Conservation (phyloP, 163 green algal species). For the Chlorella variabilis region DNA sequence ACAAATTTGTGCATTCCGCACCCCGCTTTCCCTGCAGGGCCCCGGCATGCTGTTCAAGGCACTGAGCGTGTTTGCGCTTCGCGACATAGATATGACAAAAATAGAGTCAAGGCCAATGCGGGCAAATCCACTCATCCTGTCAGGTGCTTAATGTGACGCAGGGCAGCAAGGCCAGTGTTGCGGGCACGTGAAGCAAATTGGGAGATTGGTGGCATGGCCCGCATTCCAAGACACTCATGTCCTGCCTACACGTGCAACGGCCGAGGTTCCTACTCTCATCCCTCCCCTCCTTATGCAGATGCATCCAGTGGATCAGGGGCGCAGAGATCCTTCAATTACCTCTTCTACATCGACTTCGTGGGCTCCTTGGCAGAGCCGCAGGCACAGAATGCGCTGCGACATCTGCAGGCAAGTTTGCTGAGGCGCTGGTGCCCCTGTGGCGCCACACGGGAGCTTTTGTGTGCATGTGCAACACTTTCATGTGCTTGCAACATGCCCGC, state of each 20-base stretch:
- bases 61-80: conserved; percentile 94
- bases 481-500: no score
- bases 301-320: conserved; percentile 3
- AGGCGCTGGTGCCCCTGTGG: no score
- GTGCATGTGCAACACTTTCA: no score
- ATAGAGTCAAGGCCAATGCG: conserved; percentile 95
- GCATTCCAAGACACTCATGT: no score
- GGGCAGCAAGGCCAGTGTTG: not conserved
- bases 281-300: not conserved
- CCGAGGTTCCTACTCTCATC: no score
- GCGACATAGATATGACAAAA: conserved; percentile 98
- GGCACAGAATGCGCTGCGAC: conserved; percentile 93
- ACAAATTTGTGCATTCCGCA: no score
- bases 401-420: conserved; percentile 83
- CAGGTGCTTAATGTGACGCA: not conserved
- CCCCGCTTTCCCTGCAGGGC: no score
- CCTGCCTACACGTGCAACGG: no score
- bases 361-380: conserved; percentile 83
- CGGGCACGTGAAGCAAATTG: no score
- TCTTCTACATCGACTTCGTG: conserved; percentile 98
- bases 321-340: conserved; percentile 89
- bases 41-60: conserved; percentile 97
- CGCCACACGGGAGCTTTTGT: no score
- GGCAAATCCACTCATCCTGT: conserved; percentile 55
- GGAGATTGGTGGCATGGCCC: no score